phyloP scores from a whole-genome alignment of 495 filamentous ascomycete species.

The Aspergillus funiculosus region DNA sequence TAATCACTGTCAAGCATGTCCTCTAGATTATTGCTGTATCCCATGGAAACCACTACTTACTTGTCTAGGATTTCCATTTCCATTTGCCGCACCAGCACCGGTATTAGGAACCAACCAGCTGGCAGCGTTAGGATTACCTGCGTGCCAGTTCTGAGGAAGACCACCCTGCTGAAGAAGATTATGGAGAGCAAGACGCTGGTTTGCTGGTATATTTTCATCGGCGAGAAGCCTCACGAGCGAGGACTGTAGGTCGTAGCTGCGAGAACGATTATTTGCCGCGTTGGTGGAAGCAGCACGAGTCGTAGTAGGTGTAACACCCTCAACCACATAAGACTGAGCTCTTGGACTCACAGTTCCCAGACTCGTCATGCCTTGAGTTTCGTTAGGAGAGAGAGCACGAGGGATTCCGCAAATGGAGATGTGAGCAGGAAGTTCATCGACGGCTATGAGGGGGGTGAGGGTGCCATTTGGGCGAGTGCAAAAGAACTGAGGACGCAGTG shows the following conservation, averaged over 20 bases:
- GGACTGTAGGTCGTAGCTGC: constrained; percentile 20
- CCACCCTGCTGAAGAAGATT: constrained; percentile 21
- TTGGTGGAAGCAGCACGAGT: constrained; percentile 7
- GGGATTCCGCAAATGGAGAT: constrained; percentile 34
- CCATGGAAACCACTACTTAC: constrained; percentile 11
- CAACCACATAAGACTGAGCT: constrained; percentile 31
- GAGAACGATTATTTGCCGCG: constrained; percentile 13
- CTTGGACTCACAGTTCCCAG: constrained; percentile 32
- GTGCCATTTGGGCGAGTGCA: constrained; percentile 52
- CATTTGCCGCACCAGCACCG: constrained; percentile 4
- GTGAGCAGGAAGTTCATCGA: constrained; percentile 54
- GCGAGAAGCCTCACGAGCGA: constrained; percentile 21
- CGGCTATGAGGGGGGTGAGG: constrained; percentile 57
- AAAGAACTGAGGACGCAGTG: constrained; percentile 44
- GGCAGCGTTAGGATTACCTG: constrained; percentile 9
- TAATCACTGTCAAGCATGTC: neutral
- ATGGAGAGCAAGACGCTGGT: constrained; percentile 22
- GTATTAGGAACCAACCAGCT: constrained; percentile 18
- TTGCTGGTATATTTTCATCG: constrained; percentile 21
- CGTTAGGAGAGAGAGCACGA: constrained; percentile 26
- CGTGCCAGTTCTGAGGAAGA: constrained; percentile 12
- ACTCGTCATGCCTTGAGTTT: constrained; percentile 45
- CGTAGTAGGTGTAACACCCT: constrained; percentile 21
- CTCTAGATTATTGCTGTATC: neutral
- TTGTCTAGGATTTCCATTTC: constrained; percentile 14